Conservation (phyloP, 495 filamentous ascomycete genomes). For the Talaromyces thailandensis region DNA sequence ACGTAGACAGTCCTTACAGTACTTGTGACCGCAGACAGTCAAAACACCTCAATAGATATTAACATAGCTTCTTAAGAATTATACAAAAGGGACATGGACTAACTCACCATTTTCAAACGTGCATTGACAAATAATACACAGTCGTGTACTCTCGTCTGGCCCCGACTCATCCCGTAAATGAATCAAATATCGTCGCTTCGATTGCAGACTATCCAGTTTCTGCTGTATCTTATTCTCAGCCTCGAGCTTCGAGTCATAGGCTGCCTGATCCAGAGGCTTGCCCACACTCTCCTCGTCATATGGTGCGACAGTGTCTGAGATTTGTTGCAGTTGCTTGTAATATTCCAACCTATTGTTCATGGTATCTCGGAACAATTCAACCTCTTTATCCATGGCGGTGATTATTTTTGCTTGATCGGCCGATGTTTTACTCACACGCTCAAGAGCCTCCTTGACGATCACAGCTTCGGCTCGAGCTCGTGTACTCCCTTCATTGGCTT, state of each 20-base stretch:
- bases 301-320: slow-evolving; percentile 77
- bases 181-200: slow-evolving; percentile 64
- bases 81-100: neutral
- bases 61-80: neutral
- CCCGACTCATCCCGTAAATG: slow-evolving; percentile 50
- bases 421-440: slow-evolving; percentile 49
- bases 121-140: slow-evolving; percentile 74
- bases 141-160: slow-evolving; percentile 44
- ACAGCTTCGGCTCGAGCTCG: slow-evolving; percentile 57
- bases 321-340: slow-evolving; percentile 77
- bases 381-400: slow-evolving; percentile 55
- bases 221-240: slow-evolving; percentile 40
- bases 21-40: slow-evolving; percentile 85
- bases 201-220: slow-evolving; percentile 50
- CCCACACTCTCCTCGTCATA: slow-evolving; percentile 51
- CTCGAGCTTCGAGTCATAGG: slow-evolving; percentile 25
- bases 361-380: slow-evolving; percentile 63
- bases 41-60: slow-evolving; percentile 44
- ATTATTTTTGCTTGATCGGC: slow-evolving; percentile 56
- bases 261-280: slow-evolving; percentile 27
- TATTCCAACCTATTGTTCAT: slow-evolving; percentile 81
- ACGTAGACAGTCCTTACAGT: slow-evolving; percentile 75
- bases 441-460: slow-evolving; percentile 47
- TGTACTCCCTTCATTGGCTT: slow-evolving; percentile 48
- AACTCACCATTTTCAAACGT: slow-evolving; percentile 59